Percentiles rank a stretch among this genome's conserved stretches.
Evolutionary conservation across 2,329 filamentous ascomycete genomes (phyloP).

Genomic region (Nothopassalora personata): DNA sequence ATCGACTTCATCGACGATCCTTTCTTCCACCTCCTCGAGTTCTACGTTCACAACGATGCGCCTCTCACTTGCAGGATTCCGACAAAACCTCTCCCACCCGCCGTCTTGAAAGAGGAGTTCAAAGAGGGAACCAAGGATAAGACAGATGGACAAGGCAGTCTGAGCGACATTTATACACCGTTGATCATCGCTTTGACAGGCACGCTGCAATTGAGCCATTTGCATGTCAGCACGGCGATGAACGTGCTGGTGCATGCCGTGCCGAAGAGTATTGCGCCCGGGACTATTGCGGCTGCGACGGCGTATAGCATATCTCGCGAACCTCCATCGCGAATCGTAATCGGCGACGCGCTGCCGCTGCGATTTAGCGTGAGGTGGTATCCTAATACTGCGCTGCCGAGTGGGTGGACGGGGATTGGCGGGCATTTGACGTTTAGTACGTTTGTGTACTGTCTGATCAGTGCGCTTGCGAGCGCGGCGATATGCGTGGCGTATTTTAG

Average conservation of each 20-base stretch:
- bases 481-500: conserved; percentile 52
- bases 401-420: conserved; percentile 48
- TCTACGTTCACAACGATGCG: conserved; percentile 96
- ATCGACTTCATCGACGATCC: conserved; percentile 70
- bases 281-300: conserved; percentile 78
- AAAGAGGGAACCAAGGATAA: conserved; percentile 31
- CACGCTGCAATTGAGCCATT: conserved; percentile 78
- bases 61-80: conserved; percentile 88
- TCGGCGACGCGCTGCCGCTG: conserved; percentile 78
- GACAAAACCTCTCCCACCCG: conserved; percentile 58
- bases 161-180: conserved; percentile 60
- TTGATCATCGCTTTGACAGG: conserved; percentile 85
- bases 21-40: conserved; percentile 86
- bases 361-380: conserved; percentile 84
- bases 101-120: conserved; percentile 31
- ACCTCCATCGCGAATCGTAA: conserved; percentile 63
- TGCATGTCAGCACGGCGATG: conserved; percentile 84
- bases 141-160: conserved; percentile 34
- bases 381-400: conserved; percentile 63
- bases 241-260: conserved; percentile 78
- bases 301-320: conserved; percentile 70
- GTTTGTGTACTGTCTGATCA: conserved; percentile 46
- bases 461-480: conserved; percentile 43
- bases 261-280: conserved; percentile 49
- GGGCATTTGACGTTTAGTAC: conserved; percentile 49